A percentile compares a stretch with the other conserved stretches of the same genome.
phyloP scores from a whole-genome alignment of 176 grass and related monocot species.

The Oryza officinalis region DNA sequence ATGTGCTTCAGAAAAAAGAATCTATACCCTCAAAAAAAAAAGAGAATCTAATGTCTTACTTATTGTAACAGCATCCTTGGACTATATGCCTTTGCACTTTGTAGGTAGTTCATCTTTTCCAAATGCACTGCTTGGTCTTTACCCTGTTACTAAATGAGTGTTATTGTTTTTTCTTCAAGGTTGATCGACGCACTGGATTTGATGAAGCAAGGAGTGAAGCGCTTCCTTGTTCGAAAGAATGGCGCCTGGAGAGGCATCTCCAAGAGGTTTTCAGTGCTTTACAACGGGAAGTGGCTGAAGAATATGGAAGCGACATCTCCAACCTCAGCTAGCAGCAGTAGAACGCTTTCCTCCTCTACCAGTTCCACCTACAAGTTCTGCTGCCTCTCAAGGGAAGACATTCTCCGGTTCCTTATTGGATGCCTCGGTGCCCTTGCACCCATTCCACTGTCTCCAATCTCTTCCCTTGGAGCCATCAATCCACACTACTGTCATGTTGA shows the following conservation, averaged over 20 bases:
- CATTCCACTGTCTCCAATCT: conserved; percentile 76
- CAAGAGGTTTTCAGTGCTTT: conserved; percentile 86
- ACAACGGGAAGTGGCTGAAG: conserved; percentile 90
- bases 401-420: conserved; percentile 89
- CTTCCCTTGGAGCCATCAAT: conserved; percentile 69
- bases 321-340: conserved; percentile 39
- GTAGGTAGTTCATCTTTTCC: neutral
- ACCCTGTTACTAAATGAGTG: neutral
- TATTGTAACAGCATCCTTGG: neutral
- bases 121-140: neutral
- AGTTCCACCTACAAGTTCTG: conserved; percentile 61
- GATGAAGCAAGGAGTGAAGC: conserved; percentile 93
- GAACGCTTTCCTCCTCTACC: conserved; percentile 24
- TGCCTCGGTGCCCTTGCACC: conserved; percentile 89
- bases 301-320: conserved; percentile 55
- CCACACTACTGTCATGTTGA: conserved; percentile 55
- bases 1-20: neutral
- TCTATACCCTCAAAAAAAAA: neutral
- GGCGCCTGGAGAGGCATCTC: conserved; percentile 71
- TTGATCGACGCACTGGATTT: conserved; percentile 91
- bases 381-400: conserved; percentile 85
- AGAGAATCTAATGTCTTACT: neutral
- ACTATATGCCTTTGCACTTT: neutral
- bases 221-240: conserved; percentile 88
- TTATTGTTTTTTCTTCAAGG: conserved; percentile 43